Base-by-base conservation (phyloP, 2,329 filamentous ascomycete species). In the Aspergillus arachidicola region DNA sequence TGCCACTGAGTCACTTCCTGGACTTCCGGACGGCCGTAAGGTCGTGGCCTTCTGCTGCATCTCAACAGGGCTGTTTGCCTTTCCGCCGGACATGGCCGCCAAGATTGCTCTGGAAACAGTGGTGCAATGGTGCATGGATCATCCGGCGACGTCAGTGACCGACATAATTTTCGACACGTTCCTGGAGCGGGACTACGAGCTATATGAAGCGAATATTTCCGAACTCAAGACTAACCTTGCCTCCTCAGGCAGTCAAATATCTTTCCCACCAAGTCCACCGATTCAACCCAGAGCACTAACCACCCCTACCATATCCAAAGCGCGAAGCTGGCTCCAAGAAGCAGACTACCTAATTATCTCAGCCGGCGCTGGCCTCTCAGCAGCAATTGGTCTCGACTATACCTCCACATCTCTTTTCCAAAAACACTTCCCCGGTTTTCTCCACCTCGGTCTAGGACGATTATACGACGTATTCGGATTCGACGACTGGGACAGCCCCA, bases 361-460 rank as follows among this genome's bases (percentile, higher is more conserved):
- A 19, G 69, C 68, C 3, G 69, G 71, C 1, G 69, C 71, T 0
- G 67, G 68, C 3, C 61, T 72, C 11, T 71, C 69, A 3, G 68
- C 71, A 3, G 66, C 70, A 43, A 64, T 66, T 14, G 69, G 70
- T 0, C 63, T 72, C 0, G 70, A 72, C 58, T 72, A 72, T 28
- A 70, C 68, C 30, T 72, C 69, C 1, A 43, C 51, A 1, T 30
- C 56, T 65, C 73, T 73, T 2, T 73, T 73, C 60, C 43, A 57
- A 3, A 57, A 51, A 23, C 63, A 68, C 46, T 71, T 71, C 48
- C 70, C 70, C 3, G 67, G 64, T 60, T 75, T 79, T 56, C 59
- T 63, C 61, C 71, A 74, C 65, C 72, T 75, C 58, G 79, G 66
- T 1, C 57, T 72, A n/a, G 50, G 55, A 6, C 59, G 60, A 1